Percentiles rank a stretch among this genome's conserved stretches.
Evolutionary conservation across 345 rosid genomes (phyloP).

Genomic region (Linum trigynum): DNA sequence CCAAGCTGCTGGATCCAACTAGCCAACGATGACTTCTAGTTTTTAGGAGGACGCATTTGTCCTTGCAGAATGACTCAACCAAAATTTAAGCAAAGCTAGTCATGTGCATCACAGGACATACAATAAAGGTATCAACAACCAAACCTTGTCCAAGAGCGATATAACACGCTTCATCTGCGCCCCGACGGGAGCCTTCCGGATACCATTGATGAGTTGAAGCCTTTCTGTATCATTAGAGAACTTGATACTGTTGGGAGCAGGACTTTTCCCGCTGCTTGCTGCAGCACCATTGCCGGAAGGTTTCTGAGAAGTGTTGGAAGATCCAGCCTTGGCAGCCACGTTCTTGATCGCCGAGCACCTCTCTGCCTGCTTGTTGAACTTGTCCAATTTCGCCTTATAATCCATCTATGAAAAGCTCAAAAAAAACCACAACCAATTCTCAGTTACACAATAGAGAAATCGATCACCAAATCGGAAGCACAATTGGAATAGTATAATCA

Average conservation of each 20-base stretch:
- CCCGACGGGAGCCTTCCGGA: constrained; percentile 68
- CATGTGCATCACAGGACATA: neutral
- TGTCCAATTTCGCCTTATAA: constrained; percentile 39
- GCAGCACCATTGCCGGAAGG: constrained; percentile 16
- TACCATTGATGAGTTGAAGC: constrained; percentile 48
- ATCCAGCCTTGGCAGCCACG: constrained; percentile 41
- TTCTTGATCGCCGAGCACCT: constrained; percentile 51
- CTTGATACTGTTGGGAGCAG: constrained; percentile 38
- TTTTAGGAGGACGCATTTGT: neutral
- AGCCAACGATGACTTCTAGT: no score
- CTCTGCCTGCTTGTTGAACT: constrained; percentile 69
- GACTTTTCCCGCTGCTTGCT: constrained; percentile 28
- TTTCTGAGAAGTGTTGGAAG: constrained; percentile 25
- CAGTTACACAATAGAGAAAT: no score
- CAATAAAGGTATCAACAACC: neutral
- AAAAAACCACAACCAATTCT: neutral
- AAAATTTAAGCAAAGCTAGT: neutral
- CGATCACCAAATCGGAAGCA: neutral
- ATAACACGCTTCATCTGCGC: constrained; percentile 92
- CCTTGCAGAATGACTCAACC: neutral
- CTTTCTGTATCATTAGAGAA: constrained; percentile 75
- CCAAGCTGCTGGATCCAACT: no score
- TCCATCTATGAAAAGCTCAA: neutral
- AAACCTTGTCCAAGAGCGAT: constrained; percentile 45
- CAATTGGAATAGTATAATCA: neutral